Conservation (phyloP, 805 yeast species). For the Yamadazyma tumulicola region DNA sequence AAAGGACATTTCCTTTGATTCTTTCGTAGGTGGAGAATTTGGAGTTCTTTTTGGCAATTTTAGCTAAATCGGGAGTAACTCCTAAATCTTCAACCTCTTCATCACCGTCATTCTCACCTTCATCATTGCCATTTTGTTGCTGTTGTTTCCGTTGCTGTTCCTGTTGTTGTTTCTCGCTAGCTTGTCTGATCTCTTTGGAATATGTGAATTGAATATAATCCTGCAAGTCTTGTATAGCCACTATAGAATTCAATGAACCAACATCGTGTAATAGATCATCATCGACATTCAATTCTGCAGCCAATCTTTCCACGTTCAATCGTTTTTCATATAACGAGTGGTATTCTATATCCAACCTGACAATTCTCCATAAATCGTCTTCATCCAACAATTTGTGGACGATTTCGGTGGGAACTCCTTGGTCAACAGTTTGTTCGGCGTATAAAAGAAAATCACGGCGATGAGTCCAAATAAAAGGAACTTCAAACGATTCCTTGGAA, state of each 20-base stretch:
- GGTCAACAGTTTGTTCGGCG: slow-evolving; percentile 46
- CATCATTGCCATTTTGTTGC: slow-evolving; percentile 25
- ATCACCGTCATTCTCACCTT: slow-evolving; percentile 18
- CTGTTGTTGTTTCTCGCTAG: slow-evolving; percentile 15
- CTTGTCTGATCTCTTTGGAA: slow-evolving; percentile 55
- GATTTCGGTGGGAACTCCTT: slow-evolving; percentile 28
- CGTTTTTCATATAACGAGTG: slow-evolving; percentile 80
- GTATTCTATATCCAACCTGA: slow-evolving; percentile 81
- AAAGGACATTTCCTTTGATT: slow-evolving; percentile 60
- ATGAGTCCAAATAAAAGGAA: slow-evolving; percentile 93
- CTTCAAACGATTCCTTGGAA: slow-evolving; percentile 77
- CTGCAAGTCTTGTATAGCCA: slow-evolving; percentile 81
- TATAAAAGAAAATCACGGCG: slow-evolving; percentile 82
- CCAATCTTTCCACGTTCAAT: slow-evolving; percentile 55
- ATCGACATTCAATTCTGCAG: slow-evolving; percentile 48
- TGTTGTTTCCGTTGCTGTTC: slow-evolving; percentile 7
- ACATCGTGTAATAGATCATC: slow-evolving; percentile 59
- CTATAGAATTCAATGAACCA: slow-evolving; percentile 55
- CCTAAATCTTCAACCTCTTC: slow-evolving; percentile 15
- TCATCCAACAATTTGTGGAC: slow-evolving; percentile 59
- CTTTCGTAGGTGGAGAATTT: slow-evolving; percentile 63
- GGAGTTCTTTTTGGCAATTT: slow-evolving; percentile 47
- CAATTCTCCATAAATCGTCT: slow-evolving; percentile 90
- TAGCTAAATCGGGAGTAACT: slow-evolving; percentile 15
- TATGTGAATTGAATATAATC: slow-evolving; percentile 78